Evolutionary conservation across 108 stramenopile genomes (phyloP), one percentile per base, ranked within the genome.

Genomic region (Chaetoceros muelleri): DNA sequence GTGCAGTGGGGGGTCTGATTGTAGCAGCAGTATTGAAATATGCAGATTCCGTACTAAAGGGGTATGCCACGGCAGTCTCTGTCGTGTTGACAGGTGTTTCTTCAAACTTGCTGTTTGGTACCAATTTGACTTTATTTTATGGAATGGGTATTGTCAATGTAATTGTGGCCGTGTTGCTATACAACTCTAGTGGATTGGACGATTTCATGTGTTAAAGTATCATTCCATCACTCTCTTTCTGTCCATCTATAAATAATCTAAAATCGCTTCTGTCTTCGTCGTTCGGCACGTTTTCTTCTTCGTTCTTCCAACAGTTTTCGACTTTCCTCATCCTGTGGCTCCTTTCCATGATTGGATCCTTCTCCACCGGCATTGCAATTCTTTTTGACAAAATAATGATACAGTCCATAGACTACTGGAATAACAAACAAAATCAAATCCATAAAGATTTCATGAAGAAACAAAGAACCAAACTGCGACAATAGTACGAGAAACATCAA

Each of bases 41-140:
- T 51, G 94, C 96, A 5, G 94, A 97, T 70, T 87, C 91, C 19
- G 88, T 97, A 19, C 70, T 95, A 49, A 97, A 97, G 67, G 91
- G 94, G 24, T 96, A 95, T 58, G 96, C 94, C 3, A 92, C 94
- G 5, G 89, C 95, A 16, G 58, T 96, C n/a, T 82, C 78, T 21
- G 93, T 96, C 22, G 65, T 97, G 23, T 52, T 87, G 54, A 89
- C 93, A 0, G 93, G 92, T 27, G 27, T 93, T 0, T 47, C 23
- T 10, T 47, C 7, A 46, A 23, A 24, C 18, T 3, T 79, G 20
- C 44, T 79, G 25, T 74, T 79, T 58, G 73, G 73, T 0, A 79
- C 73, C 1, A 16, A 67, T 22, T 57, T 79, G 24, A 53, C 53
- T 48, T 49, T 46, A 1, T 59, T 73, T 26, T 78, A 73, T 46